Evolutionary conservation across 352 stramenopile species (phyloP), one percentile per base, ranked within the genome.

Genomic region (Globisporangium spiculum): DNA sequence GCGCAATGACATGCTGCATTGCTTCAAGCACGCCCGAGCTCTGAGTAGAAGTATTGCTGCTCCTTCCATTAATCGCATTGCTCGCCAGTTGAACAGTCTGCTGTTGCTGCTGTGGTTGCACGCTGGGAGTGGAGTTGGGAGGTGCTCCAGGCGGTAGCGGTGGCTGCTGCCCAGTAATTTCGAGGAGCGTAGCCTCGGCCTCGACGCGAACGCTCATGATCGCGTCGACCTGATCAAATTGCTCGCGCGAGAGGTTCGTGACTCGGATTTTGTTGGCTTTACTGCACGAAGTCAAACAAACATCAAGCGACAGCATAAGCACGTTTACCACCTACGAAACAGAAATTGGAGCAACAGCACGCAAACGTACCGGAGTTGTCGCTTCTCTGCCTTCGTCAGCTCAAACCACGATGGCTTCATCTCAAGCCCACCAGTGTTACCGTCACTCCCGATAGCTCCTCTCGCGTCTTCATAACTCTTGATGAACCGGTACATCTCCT

Each of bases 401-500:
- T 91, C 75, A 36, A 88, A 91, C 80, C 80, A 91, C 20, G 68
- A 66, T 3, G 60, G 79, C 66, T 77, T 79, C 5, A 41, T 54
- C 0, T 22, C 4, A 41, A 38, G 7, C 3, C 26, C 52, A 10
- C 52, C 52, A 58, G 22, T 59, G n/a, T 76, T 70, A 27, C 70
- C 73, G 0, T 76, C 72, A 27, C 70, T 72, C 0, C 27, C 66
- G 20, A n/a, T 22, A 69, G 53, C 9, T 72, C 75, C 32, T 69
- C 54, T 38, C 16, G 26, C 72, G 4, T 71, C 75, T 56, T 91
- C 75, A 65, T 88, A 81, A 22, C 67, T 68, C 26, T 75, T 75
- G 53, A 91, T 86, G 53, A 89, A 89, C 9, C 79, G 74, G 60
- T 86, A 88, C 83, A 91, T 91, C 50, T 89, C 79, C 55, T 84